Percentiles rank a stretch among this genome's conserved stretches.
Evolutionary conservation across 2,329 filamentous ascomycete species (phyloP).

Genomic region (Phyllachora maydis): DNA sequence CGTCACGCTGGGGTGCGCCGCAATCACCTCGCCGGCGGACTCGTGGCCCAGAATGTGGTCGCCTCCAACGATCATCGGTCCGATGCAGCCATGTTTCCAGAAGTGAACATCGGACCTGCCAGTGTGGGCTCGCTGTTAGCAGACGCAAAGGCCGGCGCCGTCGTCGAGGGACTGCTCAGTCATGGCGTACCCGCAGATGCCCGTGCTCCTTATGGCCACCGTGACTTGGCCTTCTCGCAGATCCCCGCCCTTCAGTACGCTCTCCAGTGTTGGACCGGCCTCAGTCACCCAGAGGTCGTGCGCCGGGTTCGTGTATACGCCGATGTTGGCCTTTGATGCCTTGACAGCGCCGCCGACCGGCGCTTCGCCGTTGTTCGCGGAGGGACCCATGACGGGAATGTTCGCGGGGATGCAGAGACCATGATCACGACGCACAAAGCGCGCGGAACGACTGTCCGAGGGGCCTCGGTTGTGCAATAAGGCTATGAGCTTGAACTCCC

Average conservation of each 20-base stretch:
- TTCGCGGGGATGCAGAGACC: too few species aligned
- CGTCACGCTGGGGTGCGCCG: slow-evolving; percentile 62
- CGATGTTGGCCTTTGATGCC: slow-evolving; percentile 63
- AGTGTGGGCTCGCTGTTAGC: slow-evolving; percentile 1
- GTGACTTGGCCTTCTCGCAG: slow-evolving; percentile 72
- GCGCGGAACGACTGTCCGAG: too few species aligned
- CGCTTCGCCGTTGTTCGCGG: too few species aligned
- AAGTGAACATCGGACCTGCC: slow-evolving; percentile 82
- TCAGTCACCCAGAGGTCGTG: slow-evolving; percentile 82
- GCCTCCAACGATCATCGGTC: slow-evolving; percentile 78
- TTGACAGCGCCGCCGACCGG: too few species aligned
- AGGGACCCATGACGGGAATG: too few species aligned
- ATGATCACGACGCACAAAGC: too few species aligned
- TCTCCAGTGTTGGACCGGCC: slow-evolving; percentile 55
- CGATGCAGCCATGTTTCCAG: slow-evolving; percentile 90
- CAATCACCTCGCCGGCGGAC: slow-evolving; percentile 67
- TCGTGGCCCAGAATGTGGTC: slow-evolving; percentile 92
- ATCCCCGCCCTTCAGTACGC: slow-evolving; percentile 41
- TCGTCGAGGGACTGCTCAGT: not conserved
- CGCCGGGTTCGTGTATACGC: slow-evolving; percentile 83
- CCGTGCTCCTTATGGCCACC: slow-evolving; percentile 77
- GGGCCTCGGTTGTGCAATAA: too few species aligned
- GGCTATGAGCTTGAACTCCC: too few species aligned
- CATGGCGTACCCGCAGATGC: slow-evolving; percentile 64
- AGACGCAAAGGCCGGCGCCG: not conserved